phyloP scores from a whole-genome alignment of 192 early-diverging fungal species.

The Rhizoclosmatium sp. region DNA sequence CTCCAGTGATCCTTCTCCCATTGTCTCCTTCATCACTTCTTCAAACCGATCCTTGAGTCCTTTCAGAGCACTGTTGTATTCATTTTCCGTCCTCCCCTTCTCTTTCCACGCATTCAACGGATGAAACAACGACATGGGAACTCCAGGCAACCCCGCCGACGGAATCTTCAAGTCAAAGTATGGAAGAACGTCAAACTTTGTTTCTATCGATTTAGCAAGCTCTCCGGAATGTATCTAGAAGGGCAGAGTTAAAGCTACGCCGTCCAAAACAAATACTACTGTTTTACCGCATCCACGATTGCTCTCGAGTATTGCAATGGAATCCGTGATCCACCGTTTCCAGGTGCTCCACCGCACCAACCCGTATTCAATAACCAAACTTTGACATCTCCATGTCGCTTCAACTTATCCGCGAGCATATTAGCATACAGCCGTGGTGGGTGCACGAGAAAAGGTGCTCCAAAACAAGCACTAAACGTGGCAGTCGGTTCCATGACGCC shows the following conservation, averaged over 20 bases:
- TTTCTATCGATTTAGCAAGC: slow-evolving; percentile 58
- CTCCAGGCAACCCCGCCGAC: slow-evolving; percentile 61
- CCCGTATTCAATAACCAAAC: slow-evolving; percentile 92
- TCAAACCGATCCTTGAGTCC: slow-evolving; percentile 21
- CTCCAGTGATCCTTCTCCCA: background rate
- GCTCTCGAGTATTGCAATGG: slow-evolving; percentile 90
- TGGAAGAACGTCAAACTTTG: slow-evolving; percentile 72
- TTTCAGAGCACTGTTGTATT: background rate
- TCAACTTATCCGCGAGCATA: slow-evolving; percentile 89
- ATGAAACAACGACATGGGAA: slow-evolving; percentile 78
- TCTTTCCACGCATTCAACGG: slow-evolving; percentile 75
- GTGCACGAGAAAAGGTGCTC: slow-evolving; percentile 89
- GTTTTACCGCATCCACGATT: slow-evolving; percentile 85
- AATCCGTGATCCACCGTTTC: slow-evolving; percentile 78
- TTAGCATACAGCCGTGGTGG: slow-evolving; percentile 88
- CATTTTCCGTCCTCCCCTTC: slow-evolving; percentile 57
- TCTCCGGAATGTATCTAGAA: slow-evolving; percentile 81
- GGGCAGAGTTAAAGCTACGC: background rate
- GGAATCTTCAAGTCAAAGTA: slow-evolving; percentile 90
- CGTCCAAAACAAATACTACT: background rate
- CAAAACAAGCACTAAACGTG: slow-evolving; percentile 89
- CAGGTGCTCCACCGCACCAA: slow-evolving; percentile 88
- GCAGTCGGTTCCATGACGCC: slow-evolving; percentile 84
- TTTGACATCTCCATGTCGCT: slow-evolving; percentile 68
- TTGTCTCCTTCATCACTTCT: slow-evolving; percentile 6